Percentiles rank a stretch among this genome's conserved stretches.
Evolutionary conservation across 345 rosid species (phyloP).

Genomic region (Moricandia moricandioides): DNA sequence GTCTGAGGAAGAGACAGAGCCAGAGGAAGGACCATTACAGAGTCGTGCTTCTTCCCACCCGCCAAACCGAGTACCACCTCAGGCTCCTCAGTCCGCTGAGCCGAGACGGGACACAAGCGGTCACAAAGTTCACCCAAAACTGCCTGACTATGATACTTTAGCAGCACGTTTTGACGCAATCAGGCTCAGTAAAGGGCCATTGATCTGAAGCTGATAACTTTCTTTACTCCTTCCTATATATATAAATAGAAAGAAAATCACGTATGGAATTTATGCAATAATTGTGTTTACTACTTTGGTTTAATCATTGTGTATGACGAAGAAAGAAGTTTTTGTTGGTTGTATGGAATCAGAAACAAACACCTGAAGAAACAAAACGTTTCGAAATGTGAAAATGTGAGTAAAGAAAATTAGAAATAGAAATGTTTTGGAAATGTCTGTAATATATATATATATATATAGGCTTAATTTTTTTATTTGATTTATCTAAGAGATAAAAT

Average conservation of each 20-base stretch:
- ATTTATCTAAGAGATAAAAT: too few relatives aligned
- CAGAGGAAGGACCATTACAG: conserved; percentile 32
- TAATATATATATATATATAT: too few relatives aligned
- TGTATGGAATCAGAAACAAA: too few relatives aligned
- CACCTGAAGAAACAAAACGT: too few relatives aligned
- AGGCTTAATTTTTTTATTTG: too few relatives aligned
- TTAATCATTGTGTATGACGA: too few relatives aligned
- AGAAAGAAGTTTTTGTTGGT: too few relatives aligned
- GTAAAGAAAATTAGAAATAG: too few relatives aligned
- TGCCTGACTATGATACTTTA: conserved; percentile 78
- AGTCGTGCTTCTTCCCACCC: conserved; percentile 45
- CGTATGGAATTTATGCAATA: not conserved
- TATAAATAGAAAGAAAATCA: conserved; percentile 15
- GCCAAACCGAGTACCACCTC: conserved; percentile 54
- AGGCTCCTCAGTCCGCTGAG: conserved; percentile 46
- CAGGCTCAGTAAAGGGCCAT: conserved; percentile 51
- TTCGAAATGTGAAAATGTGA: too few relatives aligned
- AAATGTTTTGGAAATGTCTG: too few relatives aligned
- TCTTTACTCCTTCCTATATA: conserved; percentile 61
- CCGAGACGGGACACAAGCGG: conserved; percentile 34
- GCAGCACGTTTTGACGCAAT: conserved; percentile 86
- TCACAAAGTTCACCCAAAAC: conserved; percentile 68
- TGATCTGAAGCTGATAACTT: conserved; percentile 58
- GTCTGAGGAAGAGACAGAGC: conserved; percentile 64
- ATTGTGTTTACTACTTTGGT: not conserved